phyloP scores from a whole-genome alignment of 176 grass and related monocot genomes.

The Avena insularis region DNA sequence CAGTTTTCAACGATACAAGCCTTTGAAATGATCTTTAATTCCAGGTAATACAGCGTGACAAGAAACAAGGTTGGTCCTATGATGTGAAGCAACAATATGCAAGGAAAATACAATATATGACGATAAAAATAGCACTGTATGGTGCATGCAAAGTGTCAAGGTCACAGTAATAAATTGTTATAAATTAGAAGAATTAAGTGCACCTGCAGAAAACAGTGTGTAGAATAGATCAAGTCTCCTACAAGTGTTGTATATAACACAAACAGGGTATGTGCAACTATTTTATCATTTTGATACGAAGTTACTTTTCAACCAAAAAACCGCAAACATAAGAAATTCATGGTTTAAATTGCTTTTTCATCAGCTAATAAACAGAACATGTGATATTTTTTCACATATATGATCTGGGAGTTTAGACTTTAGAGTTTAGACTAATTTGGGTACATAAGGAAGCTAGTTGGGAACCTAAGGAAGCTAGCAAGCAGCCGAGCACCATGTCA shows the following conservation, averaged over 20 bases:
- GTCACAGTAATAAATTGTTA: not conserved
- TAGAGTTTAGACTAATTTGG: not conserved
- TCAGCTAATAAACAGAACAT: not conserved
- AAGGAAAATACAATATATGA: not conserved
- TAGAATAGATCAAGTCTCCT: not conserved
- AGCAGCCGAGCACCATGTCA: not conserved
- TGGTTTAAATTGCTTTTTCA: slow-evolving; percentile 8
- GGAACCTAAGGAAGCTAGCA: not conserved
- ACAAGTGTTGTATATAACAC: not conserved
- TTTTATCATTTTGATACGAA: not conserved
- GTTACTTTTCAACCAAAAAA: not conserved
- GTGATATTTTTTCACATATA: slow-evolving; percentile 3
- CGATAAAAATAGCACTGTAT: not conserved
- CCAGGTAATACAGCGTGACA: not conserved
- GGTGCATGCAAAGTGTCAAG: not conserved
- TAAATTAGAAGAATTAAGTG: not conserved
- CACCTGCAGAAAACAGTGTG: not conserved
- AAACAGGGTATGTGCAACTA: not conserved
- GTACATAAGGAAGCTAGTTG: not conserved
- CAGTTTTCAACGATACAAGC: not conserved
- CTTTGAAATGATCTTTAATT: slow-evolving; percentile 2
- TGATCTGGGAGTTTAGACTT: not conserved
- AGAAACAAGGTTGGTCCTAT: slow-evolving; percentile 1
- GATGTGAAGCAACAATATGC: not conserved
- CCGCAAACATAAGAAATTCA: not conserved